Evolutionary conservation across 768 basidiomycete genomes (phyloP).

Genomic region (Mycena albidolilacea): DNA sequence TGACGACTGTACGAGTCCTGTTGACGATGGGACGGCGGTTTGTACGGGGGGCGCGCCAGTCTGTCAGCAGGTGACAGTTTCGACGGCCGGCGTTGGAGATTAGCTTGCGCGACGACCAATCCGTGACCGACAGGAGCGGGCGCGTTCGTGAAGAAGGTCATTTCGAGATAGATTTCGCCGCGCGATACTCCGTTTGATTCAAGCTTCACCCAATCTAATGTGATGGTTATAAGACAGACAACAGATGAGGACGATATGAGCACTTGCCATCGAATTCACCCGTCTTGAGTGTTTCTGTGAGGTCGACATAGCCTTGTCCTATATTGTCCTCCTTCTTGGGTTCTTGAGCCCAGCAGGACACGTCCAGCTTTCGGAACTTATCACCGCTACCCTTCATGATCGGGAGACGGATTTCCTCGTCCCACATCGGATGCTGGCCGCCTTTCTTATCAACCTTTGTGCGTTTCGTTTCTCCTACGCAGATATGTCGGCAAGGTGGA

Average conservation of each 20-base stretch:
- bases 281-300: constrained; percentile 82
- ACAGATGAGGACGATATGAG: not conserved
- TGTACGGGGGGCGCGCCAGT: constrained; percentile 58
- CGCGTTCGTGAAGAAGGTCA: constrained; percentile 90
- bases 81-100: constrained; percentile 64
- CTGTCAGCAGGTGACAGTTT: constrained; percentile 68
- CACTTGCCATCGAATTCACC: constrained; percentile 93
- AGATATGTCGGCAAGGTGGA: constrained; percentile 8
- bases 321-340: constrained; percentile 79
- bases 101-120: constrained; percentile 48
- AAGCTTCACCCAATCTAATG: constrained; percentile 80
- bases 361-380: constrained; percentile 74
- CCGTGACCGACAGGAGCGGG: constrained; percentile 58
- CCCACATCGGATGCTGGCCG: constrained; percentile 96
- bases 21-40: constrained; percentile 7
- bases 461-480: constrained; percentile 70
- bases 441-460: constrained; percentile 87
- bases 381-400: constrained; percentile 70
- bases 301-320: constrained; percentile 82
- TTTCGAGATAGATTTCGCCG: constrained; percentile 92
- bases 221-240: constrained; percentile 47
- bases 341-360: constrained; percentile 89
- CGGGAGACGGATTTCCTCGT: constrained; percentile 87
- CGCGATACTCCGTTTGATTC: constrained; percentile 73
- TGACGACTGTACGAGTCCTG: constrained; percentile 21